Conservation (phyloP, 1,284 basidiomycete genomes). For the Sphaerobolus stellatus region DNA sequence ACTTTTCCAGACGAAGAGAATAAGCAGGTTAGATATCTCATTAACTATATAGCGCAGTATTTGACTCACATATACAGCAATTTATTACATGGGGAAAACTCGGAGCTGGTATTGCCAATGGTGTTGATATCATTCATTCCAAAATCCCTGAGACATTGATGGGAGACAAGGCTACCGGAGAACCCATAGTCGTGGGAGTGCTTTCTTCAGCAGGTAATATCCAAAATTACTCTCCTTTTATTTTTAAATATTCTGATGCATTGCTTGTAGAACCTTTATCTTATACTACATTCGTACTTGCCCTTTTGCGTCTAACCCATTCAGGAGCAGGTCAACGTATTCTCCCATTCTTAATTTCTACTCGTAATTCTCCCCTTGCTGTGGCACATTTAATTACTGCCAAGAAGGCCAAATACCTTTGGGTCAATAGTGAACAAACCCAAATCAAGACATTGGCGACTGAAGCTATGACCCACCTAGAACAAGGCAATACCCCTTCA, state of each 20-base stretch:
- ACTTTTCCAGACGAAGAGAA: slow-evolving; percentile 20
- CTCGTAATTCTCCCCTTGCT: slow-evolving; percentile 23
- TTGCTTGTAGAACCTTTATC: slow-evolving; percentile 3
- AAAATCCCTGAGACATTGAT: background rate
- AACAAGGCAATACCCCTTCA: background rate
- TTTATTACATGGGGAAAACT: slow-evolving; percentile 2
- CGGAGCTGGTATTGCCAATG: background rate
- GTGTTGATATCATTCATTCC: slow-evolving; percentile 3
- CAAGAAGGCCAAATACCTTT: slow-evolving; percentile 10
- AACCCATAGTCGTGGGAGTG: slow-evolving; percentile 25
- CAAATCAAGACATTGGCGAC: background rate
- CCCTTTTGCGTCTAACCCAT: slow-evolving; percentile 6
- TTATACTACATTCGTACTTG: slow-evolving; percentile 8
- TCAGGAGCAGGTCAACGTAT: background rate
- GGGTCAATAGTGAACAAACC: slow-evolving; percentile 9
- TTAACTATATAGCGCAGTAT: no score
- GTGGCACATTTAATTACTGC: slow-evolving; percentile 20
- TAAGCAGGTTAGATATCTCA: background rate
- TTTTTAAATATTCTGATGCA: background rate
- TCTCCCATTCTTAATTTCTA: slow-evolving; percentile 32
- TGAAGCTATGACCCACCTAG: slow-evolving; percentile 1
- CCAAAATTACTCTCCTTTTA: slow-evolving; percentile 1
- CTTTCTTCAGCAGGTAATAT: slow-evolving; percentile 26
- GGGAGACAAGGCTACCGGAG: background rate
- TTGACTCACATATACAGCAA: no score